Base-by-base conservation (phyloP, 2,329 filamentous ascomycete species). In the Xylaria sp. region DNA sequence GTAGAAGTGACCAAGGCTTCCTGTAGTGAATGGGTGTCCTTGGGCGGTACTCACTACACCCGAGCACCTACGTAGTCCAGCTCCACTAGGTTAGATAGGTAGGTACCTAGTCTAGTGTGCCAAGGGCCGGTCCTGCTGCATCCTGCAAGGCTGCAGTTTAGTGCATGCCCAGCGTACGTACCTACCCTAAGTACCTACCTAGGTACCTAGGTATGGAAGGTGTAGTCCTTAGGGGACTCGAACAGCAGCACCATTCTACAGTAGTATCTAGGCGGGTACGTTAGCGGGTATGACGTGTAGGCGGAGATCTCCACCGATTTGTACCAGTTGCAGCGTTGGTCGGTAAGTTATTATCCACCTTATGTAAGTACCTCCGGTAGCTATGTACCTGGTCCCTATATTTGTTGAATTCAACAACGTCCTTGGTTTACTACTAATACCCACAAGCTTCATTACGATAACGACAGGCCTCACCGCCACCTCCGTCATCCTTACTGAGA, bases 211-310 rank as follows among this genome's bases (percentile, higher is more conserved):
- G 20, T 47, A 47, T n/a, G n/a, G n/a, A n/a, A n/a, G n/a, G n/a
- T n/a, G n/a, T n/a, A n/a, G n/a, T n/a, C n/a, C n/a, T n/a, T n/a
- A n/a, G n/a, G n/a, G n/a, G n/a, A n/a, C n/a, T n/a, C 44, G 27
- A 47, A 27, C 22, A n/a, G 3, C n/a, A n/a, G 42, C 10, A n/a
- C 17, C 10, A n/a, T 9, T 9, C 38, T 17, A 39, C 2, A 11
- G 15, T 15, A 13, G 36, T 38, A 38, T 5, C 36, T 15, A 38
- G 36, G n/a, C n/a, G n/a, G 36, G 38, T 25, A 55, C 7, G n/a
- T 31, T 44, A 39, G 62, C 58, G 25, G 39, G 50, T 36, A 65
- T 65, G 63, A 65, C 63, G 51, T 57, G 15, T 17, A 36, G 29
- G 17, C 57, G 62, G 45, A 51, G 63, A 22, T 58, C 61, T 29